A percentile compares a stretch with the other conserved stretches of the same genome.
These are phyloP conservation scores for Suillus paluster DNA, from an alignment of 768 basidiomycete species.

Conservation along the genomic window DNA sequence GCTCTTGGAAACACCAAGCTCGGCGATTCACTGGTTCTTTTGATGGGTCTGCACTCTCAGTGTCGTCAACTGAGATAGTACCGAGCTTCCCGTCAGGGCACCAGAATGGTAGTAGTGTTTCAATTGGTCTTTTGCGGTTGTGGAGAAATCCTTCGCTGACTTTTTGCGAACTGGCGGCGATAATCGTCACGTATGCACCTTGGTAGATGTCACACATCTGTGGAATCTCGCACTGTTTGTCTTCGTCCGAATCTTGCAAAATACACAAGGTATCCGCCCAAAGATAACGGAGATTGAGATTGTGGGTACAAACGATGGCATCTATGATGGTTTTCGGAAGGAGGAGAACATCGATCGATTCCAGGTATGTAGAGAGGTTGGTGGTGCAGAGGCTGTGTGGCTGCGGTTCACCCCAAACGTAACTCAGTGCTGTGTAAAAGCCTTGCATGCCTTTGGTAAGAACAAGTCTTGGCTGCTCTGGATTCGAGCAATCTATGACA, in stretches of 20 bases:
- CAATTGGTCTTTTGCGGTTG: background rate
- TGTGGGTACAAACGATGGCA: slow-evolving; percentile 11
- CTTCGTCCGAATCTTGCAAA: slow-evolving; percentile 21
- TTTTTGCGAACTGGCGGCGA: slow-evolving; percentile 11
- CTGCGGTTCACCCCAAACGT: slow-evolving; percentile 15
- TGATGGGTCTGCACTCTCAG: background rate
- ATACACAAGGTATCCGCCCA: slow-evolving; percentile 28
- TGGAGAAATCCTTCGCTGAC: slow-evolving; percentile 9
- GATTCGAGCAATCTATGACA: slow-evolving; percentile 12
- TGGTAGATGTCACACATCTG: slow-evolving; percentile 24
- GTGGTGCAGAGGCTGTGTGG: slow-evolving; percentile 4
- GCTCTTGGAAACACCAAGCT: slow-evolving; percentile 16
- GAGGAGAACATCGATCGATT: slow-evolving; percentile 2
- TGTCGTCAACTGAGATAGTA: background rate
- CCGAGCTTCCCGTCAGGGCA: slow-evolving; percentile 12
- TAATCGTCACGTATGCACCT: slow-evolving; percentile 9
- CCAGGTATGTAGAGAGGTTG: slow-evolving; percentile 1
- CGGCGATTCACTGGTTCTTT: slow-evolving; percentile 9
- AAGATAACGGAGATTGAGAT: slow-evolving; percentile 14
- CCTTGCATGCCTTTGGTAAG: background rate
- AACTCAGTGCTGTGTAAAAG: slow-evolving; percentile 12
- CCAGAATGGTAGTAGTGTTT: slow-evolving; percentile 7
- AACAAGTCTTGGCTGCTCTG: slow-evolving; percentile 5
- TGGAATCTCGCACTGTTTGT: slow-evolving; percentile 24
- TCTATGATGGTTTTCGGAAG: slow-evolving; percentile 15